Percentiles rank a stretch among this genome's conserved stretches.
Conservation (phyloP, 169 alveolate genomes). For the Eimeria praecox region DNA sequence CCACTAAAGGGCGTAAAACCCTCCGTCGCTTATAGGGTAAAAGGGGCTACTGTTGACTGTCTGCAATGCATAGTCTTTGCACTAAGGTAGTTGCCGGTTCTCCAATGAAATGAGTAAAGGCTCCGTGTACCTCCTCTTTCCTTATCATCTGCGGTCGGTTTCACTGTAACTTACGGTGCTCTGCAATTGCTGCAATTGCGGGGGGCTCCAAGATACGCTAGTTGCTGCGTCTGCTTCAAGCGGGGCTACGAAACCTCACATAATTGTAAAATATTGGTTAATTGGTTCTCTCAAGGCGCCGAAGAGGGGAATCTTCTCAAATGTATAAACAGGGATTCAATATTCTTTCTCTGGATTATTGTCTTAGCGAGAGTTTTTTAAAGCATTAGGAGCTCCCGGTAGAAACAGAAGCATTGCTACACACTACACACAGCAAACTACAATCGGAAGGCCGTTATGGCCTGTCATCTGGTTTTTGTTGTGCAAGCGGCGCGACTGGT, state of each 20-base stretch:
- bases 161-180: no score
- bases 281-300: no score
- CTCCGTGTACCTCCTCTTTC: no score
- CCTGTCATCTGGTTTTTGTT: background rate
- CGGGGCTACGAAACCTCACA: no score
- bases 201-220: no score
- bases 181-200: no score
- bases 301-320: background rate
- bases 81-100: background rate
- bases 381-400: background rate
- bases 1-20: background rate
- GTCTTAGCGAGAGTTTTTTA: background rate
- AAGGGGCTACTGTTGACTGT: background rate
- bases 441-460: background rate
- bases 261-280: no score
- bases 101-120: no score
- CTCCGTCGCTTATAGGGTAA: background rate
- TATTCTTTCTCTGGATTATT: background rate
- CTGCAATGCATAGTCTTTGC: background rate
- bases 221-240: no score
- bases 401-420: background rate
- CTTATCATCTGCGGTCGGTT: no score
- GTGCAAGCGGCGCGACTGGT: background rate
- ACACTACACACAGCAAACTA: background rate
- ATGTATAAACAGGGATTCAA: background rate